Evolutionary conservation across 208 protist genomes (phyloP).

Genomic region (Leishmania lainsoni): DNA sequence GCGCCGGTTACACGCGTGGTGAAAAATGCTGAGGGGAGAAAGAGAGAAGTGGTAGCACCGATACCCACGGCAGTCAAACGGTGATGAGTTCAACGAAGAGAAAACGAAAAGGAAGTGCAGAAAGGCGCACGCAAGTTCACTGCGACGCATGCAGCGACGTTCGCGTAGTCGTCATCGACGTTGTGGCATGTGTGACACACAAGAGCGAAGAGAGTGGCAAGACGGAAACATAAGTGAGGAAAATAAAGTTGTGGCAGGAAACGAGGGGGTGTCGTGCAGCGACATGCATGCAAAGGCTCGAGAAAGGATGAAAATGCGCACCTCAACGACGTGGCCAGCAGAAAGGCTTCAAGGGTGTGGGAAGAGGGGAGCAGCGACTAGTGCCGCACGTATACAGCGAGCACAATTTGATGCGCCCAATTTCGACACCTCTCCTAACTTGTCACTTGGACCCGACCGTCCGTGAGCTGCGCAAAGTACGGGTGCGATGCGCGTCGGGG

Average conservation of each 20-base stretch:
- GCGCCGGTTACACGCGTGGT: constrained; percentile 15
- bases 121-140: background rate
- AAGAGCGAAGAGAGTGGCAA: background rate
- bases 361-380: background rate
- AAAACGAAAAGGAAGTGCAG: background rate
- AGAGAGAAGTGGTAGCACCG: background rate
- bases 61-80: background rate
- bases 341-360: background rate
- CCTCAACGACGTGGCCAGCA: background rate
- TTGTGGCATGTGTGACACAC: background rate
- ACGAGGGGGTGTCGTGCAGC: background rate
- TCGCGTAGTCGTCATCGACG: background rate
- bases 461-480: background rate
- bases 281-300: background rate
- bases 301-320: background rate
- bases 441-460: background rate
- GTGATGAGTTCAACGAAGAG: background rate
- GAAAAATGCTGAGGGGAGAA: background rate
- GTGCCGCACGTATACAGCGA: background rate
- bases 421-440: background rate
- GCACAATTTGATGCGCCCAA: background rate
- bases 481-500: background rate
- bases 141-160: background rate
- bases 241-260: background rate
- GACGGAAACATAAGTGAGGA: background rate